Evolutionary conservation across 805 yeast species (phyloP).

Genomic region (Kodamaea fukazawae): DNA sequence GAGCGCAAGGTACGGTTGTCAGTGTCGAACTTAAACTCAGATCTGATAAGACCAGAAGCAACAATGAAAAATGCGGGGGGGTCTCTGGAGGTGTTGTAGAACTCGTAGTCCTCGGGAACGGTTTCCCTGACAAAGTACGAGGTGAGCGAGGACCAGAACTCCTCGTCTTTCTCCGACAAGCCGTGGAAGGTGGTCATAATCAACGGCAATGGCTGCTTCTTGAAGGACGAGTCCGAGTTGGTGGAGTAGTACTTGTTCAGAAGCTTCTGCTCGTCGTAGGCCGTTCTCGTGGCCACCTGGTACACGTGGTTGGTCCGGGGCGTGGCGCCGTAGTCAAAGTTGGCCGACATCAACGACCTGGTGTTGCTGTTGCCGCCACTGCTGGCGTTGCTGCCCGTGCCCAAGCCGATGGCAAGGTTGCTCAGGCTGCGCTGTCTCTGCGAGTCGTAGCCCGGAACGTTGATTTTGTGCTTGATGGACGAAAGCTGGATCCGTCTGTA

Average conservation of each 20-base stretch:
- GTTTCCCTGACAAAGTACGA: conserved; percentile 50
- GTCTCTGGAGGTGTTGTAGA: conserved; percentile 45
- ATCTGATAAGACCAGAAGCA: conserved; percentile 45
- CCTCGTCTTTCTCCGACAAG: conserved; percentile 43
- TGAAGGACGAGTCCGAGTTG: conserved; percentile 31
- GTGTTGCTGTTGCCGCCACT: conserved; percentile 9
- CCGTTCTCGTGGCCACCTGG: conserved; percentile 50
- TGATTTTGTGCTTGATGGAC: conserved; percentile 15
- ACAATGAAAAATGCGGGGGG: conserved; percentile 57
- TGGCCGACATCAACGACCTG: conserved; percentile 14
- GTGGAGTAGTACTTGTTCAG: conserved; percentile 51
- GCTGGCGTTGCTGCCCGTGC: conserved; percentile 1
- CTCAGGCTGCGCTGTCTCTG: conserved; percentile 9
- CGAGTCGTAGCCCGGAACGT: conserved; percentile 11
- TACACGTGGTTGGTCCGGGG: conserved; percentile 53
- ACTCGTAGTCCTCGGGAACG: conserved; percentile 44
- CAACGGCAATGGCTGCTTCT: conserved; percentile 60
- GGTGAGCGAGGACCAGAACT: conserved; percentile 64
- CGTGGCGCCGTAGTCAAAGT: conserved; percentile 38
- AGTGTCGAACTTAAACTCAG: conserved; percentile 36
- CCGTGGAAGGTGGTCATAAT: conserved; percentile 65
- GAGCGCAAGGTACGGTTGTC: conserved; percentile 36
- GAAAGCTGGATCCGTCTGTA: conserved; percentile 40
- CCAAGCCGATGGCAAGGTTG: background rate
- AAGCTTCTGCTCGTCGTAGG: conserved; percentile 38